These are phyloP conservation scores for Rhododendron molle DNA, from an alignment of 148 eudicot species.

Conservation along the genomic window DNA sequence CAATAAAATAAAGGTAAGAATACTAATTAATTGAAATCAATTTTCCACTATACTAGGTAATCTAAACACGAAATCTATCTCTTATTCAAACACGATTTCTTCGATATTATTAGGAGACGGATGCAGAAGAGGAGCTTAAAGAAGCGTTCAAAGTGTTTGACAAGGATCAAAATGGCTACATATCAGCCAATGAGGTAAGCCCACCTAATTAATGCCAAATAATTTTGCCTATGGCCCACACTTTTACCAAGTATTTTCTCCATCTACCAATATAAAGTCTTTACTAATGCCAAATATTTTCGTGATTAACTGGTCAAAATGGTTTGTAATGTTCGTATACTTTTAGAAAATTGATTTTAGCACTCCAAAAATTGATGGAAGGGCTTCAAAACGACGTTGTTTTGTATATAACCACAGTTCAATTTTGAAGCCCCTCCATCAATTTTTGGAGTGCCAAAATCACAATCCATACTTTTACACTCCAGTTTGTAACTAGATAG, in stretches of 20 bases:
- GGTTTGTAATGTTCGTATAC: too few relatives aligned
- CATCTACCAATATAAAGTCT: neutral
- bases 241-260: neutral
- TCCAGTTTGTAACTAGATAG: too few relatives aligned
- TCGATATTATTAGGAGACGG: slow-evolving; percentile 39
- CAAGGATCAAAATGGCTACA: slow-evolving; percentile 72
- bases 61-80: neutral
- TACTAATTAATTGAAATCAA: neutral
- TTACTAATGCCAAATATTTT: too few relatives aligned
- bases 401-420: too few relatives aligned
- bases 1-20: slow-evolving; percentile 34
- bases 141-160: slow-evolving; percentile 80
- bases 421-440: too few relatives aligned
- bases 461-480: too few relatives aligned
- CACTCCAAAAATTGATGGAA: too few relatives aligned
- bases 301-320: too few relatives aligned
- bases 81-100: neutral
- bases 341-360: too few relatives aligned
- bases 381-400: too few relatives aligned
- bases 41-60: neutral
- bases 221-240: neutral
- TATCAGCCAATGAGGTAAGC: slow-evolving; percentile 55
- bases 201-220: neutral
- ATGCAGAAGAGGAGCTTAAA: slow-evolving; percentile 66
- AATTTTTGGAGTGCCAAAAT: too few relatives aligned